phyloP scores from a whole-genome alignment of 2,329 filamentous ascomycete species.

The Exophiala oligosperma region DNA sequence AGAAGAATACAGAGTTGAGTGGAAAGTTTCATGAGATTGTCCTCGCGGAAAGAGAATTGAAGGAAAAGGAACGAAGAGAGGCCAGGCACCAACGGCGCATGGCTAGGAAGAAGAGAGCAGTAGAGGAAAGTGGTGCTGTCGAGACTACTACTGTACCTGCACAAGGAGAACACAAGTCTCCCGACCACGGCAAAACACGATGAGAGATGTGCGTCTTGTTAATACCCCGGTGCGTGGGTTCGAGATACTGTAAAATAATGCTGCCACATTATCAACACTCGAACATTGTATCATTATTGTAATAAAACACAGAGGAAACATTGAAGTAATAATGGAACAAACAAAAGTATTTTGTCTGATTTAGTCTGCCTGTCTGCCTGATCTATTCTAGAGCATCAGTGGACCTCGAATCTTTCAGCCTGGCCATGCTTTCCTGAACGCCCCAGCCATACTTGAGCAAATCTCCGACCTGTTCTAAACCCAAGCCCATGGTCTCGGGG shows the following conservation, averaged over 20 bases:
- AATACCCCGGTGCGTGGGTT: too few species aligned
- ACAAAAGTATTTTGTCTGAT: neutral
- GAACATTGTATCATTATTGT: too few species aligned
- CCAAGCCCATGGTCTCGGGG: conserved; percentile 81
- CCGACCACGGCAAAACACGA: neutral
- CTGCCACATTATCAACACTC: too few species aligned
- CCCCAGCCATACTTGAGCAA: conserved; percentile 75
- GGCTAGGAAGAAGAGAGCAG: conserved; percentile 17
- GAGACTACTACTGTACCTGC: too few species aligned
- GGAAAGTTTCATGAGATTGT: conserved; percentile 19
- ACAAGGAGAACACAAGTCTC: too few species aligned
- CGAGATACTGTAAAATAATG: too few species aligned
- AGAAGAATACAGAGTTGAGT: conserved; percentile 12
- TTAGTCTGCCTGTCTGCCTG: neutral
- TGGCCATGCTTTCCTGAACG: conserved; percentile 50
- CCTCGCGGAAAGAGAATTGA: conserved; percentile 19
- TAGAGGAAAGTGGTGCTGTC: neutral
- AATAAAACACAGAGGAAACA: too few species aligned
- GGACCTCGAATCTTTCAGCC: conserved; percentile 16
- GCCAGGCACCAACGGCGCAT: conserved; percentile 18
- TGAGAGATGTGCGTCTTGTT: neutral
- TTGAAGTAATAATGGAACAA: neutral
- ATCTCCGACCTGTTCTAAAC: conserved; percentile 74
- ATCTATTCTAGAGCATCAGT: neutral
- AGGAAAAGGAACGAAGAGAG: conserved; percentile 19